Evolutionary conservation across 345 rosid genomes (phyloP).

Genomic region (Salix purpurea): DNA sequence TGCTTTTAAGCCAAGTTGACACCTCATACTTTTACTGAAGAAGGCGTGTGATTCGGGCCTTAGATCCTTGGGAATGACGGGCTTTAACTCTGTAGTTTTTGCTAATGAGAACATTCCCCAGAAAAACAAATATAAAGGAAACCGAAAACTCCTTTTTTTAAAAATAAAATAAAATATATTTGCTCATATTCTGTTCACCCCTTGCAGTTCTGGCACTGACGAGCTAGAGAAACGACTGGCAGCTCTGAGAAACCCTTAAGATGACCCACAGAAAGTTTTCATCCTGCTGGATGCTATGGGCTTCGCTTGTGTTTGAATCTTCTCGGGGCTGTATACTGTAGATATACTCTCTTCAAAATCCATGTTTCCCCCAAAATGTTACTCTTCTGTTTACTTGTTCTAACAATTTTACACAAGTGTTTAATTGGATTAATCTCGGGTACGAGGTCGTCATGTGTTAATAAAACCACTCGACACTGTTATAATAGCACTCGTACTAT

Average conservation of each 20-base stretch:
- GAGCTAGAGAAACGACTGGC: slow-evolving; percentile 93
- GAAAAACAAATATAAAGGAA: neutral
- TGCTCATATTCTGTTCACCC: neutral
- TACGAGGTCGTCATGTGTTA: no score
- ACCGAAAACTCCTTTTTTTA: neutral
- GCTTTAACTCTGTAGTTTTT: neutral
- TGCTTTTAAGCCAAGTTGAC: neutral
- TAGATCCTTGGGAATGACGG: neutral
- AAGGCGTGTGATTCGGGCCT: neutral
- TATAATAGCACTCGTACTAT: neutral
- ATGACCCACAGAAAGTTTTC: neutral
- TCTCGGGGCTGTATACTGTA: slow-evolving; percentile 1
- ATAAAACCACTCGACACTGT: neutral
- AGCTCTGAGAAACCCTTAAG: slow-evolving; percentile 65
- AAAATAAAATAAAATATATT: neutral
- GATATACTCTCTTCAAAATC: neutral
- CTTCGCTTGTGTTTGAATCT: neutral
- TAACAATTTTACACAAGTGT: neutral
- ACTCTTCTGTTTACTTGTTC: neutral
- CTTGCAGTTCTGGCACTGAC: slow-evolving; percentile 62
- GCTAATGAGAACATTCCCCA: neutral
- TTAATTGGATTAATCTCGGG: neutral
- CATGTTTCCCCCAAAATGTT: neutral
- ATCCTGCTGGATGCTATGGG: neutral
- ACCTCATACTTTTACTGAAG: neutral